Conservation (phyloP, 768 basidiomycete species). For the Fomitopsis pulvina region DNA sequence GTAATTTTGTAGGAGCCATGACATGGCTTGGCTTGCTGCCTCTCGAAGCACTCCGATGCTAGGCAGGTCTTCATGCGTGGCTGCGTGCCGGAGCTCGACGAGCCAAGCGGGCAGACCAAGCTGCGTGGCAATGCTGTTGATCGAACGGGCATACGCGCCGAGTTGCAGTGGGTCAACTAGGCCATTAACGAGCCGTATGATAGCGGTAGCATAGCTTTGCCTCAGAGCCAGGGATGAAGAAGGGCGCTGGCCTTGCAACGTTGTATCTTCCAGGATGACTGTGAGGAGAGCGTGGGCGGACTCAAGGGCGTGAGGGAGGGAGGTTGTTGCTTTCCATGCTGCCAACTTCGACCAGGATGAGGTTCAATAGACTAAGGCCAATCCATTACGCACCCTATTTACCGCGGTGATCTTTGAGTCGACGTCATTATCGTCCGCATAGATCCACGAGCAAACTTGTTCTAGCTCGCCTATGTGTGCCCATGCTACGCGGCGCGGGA, state of each 20-base stretch:
- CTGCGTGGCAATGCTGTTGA: slow-evolving; percentile 80
- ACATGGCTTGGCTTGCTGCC: slow-evolving; percentile 69
- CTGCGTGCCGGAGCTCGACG: slow-evolving; percentile 90
- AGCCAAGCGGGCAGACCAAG: slow-evolving; percentile 84
- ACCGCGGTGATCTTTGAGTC: slow-evolving; percentile 53
- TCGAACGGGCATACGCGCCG: slow-evolving; percentile 85
- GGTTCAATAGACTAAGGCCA: neutral
- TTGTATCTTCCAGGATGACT: slow-evolving; percentile 49
- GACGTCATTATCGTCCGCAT: slow-evolving; percentile 51
- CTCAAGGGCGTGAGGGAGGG: slow-evolving; percentile 79
- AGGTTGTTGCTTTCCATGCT: slow-evolving; percentile 70
- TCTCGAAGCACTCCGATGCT: slow-evolving; percentile 73
- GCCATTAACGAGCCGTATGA: slow-evolving; percentile 90
- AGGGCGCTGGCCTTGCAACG: slow-evolving; percentile 10
- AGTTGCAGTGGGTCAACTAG: slow-evolving; percentile 92
- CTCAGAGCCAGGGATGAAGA: slow-evolving; percentile 47
- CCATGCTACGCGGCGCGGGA: slow-evolving; percentile 84
- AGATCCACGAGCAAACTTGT: slow-evolving; percentile 72
- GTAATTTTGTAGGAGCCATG: slow-evolving; percentile 81
- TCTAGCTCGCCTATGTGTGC: slow-evolving; percentile 61
- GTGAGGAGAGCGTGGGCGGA: slow-evolving; percentile 59
- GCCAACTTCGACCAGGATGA: slow-evolving; percentile 43
- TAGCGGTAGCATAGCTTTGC: slow-evolving; percentile 72
- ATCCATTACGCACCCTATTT: slow-evolving; percentile 45
- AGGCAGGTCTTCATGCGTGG: slow-evolving; percentile 94